These are phyloP conservation scores for Symbiodinium natans DNA, from an alignment of 73 alveolate species.

Conservation along the genomic window DNA sequence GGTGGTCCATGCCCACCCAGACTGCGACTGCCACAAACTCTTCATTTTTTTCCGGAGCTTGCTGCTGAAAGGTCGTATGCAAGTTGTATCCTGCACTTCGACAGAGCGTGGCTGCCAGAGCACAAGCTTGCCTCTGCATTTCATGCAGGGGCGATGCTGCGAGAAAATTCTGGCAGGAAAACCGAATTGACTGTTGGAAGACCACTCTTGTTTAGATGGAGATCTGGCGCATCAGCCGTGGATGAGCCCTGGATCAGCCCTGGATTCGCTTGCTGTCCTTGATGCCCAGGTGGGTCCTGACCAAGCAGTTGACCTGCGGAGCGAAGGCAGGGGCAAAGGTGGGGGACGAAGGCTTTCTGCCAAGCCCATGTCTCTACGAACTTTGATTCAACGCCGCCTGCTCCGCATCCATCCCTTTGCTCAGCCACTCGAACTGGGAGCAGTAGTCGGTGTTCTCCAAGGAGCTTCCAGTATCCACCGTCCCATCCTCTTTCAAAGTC, in stretches of 20 bases:
- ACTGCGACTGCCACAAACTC: no score
- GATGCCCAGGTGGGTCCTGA: constrained; percentile 33
- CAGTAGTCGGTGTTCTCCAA: constrained; percentile 5
- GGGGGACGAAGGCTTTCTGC: no score
- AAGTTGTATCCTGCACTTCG: no score
- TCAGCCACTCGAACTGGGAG: constrained; percentile 42
- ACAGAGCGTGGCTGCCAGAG: not conserved
- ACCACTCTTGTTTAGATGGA: not conserved
- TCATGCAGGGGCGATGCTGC: not conserved
- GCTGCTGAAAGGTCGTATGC: no score
- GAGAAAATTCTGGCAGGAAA: not conserved
- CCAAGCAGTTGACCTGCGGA: constrained; percentile 37
- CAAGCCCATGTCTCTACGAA: no score
- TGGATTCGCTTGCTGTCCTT: constrained; percentile 52
- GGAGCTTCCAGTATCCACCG: not conserved
- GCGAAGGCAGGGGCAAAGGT: not conserved
- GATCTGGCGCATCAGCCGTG: not conserved
- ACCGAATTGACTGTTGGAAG: not conserved
- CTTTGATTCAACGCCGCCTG: not conserved
- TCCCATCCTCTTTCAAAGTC: not conserved
- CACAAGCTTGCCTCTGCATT: not conserved
- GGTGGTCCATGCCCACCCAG: no score
- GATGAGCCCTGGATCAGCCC: constrained; percentile 56
- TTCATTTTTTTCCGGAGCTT: no score
- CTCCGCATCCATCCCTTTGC: constrained; percentile 54